Percentiles rank a stretch among this genome's conserved stretches.
Conservation (phyloP, 2,329 filamentous ascomycete genomes). For the Pseudohalonectria lignicola region DNA sequence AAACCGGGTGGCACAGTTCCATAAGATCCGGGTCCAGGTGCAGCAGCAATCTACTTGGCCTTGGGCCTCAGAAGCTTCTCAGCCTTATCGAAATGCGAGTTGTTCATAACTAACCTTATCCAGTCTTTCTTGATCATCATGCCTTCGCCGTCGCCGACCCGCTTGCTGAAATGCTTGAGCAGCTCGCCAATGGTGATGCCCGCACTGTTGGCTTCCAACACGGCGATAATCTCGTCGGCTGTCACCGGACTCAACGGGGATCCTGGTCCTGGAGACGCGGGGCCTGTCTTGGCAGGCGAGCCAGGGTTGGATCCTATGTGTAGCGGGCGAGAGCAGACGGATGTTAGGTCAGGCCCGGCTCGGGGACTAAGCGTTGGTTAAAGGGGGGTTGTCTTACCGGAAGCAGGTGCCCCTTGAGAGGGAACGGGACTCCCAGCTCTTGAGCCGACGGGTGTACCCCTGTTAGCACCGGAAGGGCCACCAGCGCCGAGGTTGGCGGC, state of each 20-base stretch:
- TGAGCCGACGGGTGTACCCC: slow-evolving; percentile 45
- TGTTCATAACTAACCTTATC: slow-evolving; percentile 46
- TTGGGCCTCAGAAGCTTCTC: slow-evolving; percentile 39
- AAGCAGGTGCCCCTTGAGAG: slow-evolving; percentile 16
- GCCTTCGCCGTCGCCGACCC: slow-evolving; percentile 39
- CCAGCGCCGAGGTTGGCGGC: slow-evolving; percentile 39
- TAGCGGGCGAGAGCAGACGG: neutral
- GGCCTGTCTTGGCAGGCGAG: slow-evolving; percentile 8
- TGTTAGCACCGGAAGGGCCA: too few species aligned
- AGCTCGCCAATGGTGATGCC: slow-evolving; percentile 45
- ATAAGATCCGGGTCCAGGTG: too few species aligned
- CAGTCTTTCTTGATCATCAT: slow-evolving; percentile 43
- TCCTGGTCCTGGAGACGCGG: slow-evolving; percentile 17
- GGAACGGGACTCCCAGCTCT: slow-evolving; percentile 50
- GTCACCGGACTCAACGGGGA: slow-evolving; percentile 15
- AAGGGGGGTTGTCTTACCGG: slow-evolving; percentile 1
- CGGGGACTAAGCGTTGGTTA: too few species aligned
- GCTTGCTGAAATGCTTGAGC: slow-evolving; percentile 37
- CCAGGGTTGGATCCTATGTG: slow-evolving; percentile 9
- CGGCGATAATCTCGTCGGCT: slow-evolving; percentile 44
- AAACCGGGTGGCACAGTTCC: too few species aligned
- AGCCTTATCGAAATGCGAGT: slow-evolving; percentile 38
- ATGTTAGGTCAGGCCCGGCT: too few species aligned
- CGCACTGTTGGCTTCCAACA: slow-evolving; percentile 33
- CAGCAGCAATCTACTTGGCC: too few species aligned